Percentiles rank a stretch among this genome's conserved stretches.
These are phyloP conservation scores for Euphrasia arctica DNA, from an alignment of 305 asterid genomes.

Conservation along the genomic window DNA sequence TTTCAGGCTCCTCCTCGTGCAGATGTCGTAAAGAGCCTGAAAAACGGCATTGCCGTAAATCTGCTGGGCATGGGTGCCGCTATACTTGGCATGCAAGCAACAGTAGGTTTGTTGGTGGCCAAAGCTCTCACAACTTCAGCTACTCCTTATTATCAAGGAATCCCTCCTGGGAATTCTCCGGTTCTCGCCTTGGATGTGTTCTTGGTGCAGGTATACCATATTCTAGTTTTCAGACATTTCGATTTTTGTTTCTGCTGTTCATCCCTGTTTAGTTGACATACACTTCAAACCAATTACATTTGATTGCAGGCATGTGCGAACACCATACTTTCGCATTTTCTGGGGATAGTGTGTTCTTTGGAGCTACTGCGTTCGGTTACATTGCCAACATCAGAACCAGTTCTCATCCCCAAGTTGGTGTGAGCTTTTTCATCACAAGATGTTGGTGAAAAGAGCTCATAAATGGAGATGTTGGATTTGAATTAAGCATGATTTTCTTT, in stretches of 20 bases:
- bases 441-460: slow-evolving; percentile 13
- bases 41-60: slow-evolving; percentile 75
- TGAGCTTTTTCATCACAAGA: slow-evolving; percentile 32
- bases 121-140: slow-evolving; percentile 96
- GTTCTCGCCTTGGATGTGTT: slow-evolving; percentile 95
- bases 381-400: slow-evolving; percentile 60
- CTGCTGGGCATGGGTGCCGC: slow-evolving; percentile 95
- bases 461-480: slow-evolving; percentile 22
- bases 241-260: neutral
- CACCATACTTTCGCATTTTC: slow-evolving; percentile 80
- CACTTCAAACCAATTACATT: neutral
- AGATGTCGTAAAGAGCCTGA: slow-evolving; percentile 82
- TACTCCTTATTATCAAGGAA: slow-evolving; percentile 75
- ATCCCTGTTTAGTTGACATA: neutral
- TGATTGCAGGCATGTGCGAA: slow-evolving; percentile 73
- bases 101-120: slow-evolving; percentile 94
- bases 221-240: slow-evolving; percentile 1
- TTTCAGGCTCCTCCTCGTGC: slow-evolving; percentile 99
- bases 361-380: slow-evolving; percentile 92
- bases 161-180: slow-evolving; percentile 67
- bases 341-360: slow-evolving; percentile 76
- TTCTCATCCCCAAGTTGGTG: slow-evolving; percentile 56
- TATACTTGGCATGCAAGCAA: slow-evolving; percentile 92
- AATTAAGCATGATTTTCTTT: slow-evolving; percentile 11
- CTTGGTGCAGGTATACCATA: slow-evolving; percentile 77